Evolutionary conservation across 148 eudicot species (phyloP), one percentile per base, ranked within the genome.

Genomic region (Mesembryanthemum crystallinum): DNA sequence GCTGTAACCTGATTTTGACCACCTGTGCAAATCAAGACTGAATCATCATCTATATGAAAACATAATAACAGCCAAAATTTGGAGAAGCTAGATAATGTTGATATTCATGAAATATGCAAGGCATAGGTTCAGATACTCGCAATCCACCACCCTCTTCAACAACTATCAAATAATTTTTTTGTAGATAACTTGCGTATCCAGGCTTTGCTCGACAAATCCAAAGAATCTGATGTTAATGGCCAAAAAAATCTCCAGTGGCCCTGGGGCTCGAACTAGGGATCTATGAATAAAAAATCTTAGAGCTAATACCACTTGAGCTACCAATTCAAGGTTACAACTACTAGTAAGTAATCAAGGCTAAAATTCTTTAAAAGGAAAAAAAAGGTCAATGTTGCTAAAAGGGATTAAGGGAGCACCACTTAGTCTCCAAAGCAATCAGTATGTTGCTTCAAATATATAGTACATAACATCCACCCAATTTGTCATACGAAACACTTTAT

Each of bases 1-100:
- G 98, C 65, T 94, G 98, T 71, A 94, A 80, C 82, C 92, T 88
- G 58, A 94, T 94, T 83, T 94, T 94, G 67, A 94, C 97, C 51
- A 94, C 98, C 98, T 94, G 93, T 43, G 24, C 21, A 15, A 47
- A 18, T 20, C 65, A 70, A 52, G 59, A 54, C n/a, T 30, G 27
- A 43, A 23, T 24, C 39, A 74, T 58, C 8, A 6, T 17, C 42
- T 10, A 33, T 42, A 27, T 23, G 7, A 1, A 63, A 52, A n/a
- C n/a, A n/a, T n/a, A 10, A 63, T 3, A 61, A 2, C 39, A 71
- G 17, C 20, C 49, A 54, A 45, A 62, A 33, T 30, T n/a, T 12
- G 54, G 18, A 61, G 28, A 77, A 61, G 59, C 69, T 51, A 17
- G 32, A 66, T 2, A 15, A 17, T 29, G 45, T 64, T 51, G 63